A percentile compares a stretch with the other conserved stretches of the same genome.
phyloP scores from a whole-genome alignment of 2,329 filamentous ascomycete species.

The Torrubiella hemipterigena region DNA sequence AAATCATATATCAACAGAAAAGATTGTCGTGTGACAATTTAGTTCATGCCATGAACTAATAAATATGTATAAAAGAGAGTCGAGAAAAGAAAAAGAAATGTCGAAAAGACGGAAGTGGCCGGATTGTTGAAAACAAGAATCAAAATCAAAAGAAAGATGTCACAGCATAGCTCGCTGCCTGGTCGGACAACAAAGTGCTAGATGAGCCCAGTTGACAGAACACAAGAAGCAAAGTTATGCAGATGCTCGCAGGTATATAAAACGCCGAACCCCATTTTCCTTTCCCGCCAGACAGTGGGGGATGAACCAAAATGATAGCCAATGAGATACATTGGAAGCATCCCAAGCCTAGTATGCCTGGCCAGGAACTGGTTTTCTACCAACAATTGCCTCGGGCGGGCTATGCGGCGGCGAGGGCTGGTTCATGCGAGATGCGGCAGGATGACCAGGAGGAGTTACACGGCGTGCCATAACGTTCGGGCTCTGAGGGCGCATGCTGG shows the following conservation, averaged over 20 bases:
- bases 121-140: too few relatives aligned
- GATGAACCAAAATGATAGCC: too few relatives aligned
- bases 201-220: too few relatives aligned
- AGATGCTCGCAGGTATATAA: conserved; percentile 7
- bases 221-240: not conserved
- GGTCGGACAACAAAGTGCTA: too few relatives aligned
- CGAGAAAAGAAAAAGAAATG: conserved; percentile 9
- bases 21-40: too few relatives aligned
- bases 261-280: conserved; percentile 15
- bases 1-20: too few relatives aligned
- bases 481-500: conserved; percentile 27
- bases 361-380: conserved; percentile 44
- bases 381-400: conserved; percentile 29
- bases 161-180: too few relatives aligned
- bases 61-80: too few relatives aligned
- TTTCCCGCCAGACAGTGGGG: too few relatives aligned
- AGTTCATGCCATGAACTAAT: too few relatives aligned
- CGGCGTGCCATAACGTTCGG: conserved; percentile 22
- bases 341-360: conserved; percentile 30
- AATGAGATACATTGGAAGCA: conserved; percentile 4
- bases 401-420: conserved; percentile 21
- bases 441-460: conserved; percentile 26
- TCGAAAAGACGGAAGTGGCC: too few relatives aligned
- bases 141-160: too few relatives aligned
- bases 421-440: conserved; percentile 35